Percentiles rank a stretch among this genome's conserved stretches.
Evolutionary conservation across 108 stramenopile species (phyloP).

Genomic region (Fistulifera pelliculosa): DNA sequence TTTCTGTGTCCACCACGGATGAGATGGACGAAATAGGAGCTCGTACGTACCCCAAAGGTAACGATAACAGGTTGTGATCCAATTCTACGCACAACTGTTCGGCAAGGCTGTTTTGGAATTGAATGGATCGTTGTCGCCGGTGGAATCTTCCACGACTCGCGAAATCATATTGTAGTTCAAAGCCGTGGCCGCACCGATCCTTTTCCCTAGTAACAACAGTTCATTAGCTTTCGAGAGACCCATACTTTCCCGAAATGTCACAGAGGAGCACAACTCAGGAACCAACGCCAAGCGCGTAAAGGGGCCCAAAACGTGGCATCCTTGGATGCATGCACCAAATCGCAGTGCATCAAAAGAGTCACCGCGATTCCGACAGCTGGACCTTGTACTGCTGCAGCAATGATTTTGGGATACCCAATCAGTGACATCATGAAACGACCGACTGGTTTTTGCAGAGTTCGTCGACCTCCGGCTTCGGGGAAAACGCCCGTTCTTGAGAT

Average conservation of each 20-base stretch:
- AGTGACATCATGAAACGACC: slow-evolving; percentile 37
- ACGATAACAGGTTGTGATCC: slow-evolving; percentile 13
- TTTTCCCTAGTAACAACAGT: slow-evolving; percentile 36
- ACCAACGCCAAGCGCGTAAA: slow-evolving; percentile 48
- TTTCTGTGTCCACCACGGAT: slow-evolving; percentile 8
- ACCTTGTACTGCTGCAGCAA: slow-evolving; percentile 53
- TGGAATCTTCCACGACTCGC: slow-evolving; percentile 12
- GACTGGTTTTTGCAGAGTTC: slow-evolving; percentile 16
- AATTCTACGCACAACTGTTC: slow-evolving; percentile 17
- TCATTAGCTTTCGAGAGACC: slow-evolving; percentile 39
- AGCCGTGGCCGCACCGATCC: slow-evolving; percentile 31
- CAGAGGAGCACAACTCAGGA: slow-evolving; percentile 43
- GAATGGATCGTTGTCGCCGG: slow-evolving; percentile 14
- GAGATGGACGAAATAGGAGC: slow-evolving; percentile 10
- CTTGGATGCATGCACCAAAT: slow-evolving; percentile 28
- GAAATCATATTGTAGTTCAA: slow-evolving; percentile 30
- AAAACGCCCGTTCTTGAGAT: slow-evolving; percentile 23
- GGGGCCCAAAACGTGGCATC: slow-evolving; percentile 52
- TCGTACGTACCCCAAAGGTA: slow-evolving; percentile 20
- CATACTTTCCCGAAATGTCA: slow-evolving; percentile 29
- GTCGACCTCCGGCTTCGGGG: slow-evolving; percentile 5
- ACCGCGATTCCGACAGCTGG: slow-evolving; percentile 55
- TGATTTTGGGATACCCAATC: slow-evolving; percentile 37
- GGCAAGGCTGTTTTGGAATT: slow-evolving; percentile 20
- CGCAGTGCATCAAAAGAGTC: slow-evolving; percentile 40